Evolutionary conservation across 805 yeast species (phyloP).

Genomic region (Danielozyma ontarioensis): DNA sequence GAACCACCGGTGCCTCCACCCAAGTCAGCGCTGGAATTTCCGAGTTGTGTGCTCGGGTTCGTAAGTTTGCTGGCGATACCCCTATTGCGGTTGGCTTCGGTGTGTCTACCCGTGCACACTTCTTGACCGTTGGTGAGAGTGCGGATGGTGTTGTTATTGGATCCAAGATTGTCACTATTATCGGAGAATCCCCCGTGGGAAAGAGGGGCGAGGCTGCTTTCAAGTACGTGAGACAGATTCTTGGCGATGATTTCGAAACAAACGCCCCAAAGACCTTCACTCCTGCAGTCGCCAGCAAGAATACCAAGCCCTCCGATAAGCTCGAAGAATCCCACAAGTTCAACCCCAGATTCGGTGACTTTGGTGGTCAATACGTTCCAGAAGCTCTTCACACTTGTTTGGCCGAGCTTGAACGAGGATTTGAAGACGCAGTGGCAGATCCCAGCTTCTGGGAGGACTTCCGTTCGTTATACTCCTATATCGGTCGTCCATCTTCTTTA

Average conservation of each 20-base stretch:
- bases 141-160: constrained; percentile 98
- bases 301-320: neutral
- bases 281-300: constrained; percentile 5
- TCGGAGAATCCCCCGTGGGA: constrained; percentile 61
- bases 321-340: constrained; percentile 59
- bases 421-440: constrained; percentile 84
- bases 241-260: constrained; percentile 47
- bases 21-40: constrained; percentile 59
- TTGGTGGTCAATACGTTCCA: constrained; percentile 99
- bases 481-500: constrained; percentile 93
- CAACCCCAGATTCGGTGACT: constrained; percentile 82
- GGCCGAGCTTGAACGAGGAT: constrained; percentile 81
- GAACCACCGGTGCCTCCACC: constrained; percentile 87
- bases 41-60: constrained; percentile 67
- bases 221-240: constrained; percentile 62
- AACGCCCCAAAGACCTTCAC: constrained; percentile 23
- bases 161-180: constrained; percentile 67
- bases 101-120: constrained; percentile 90
- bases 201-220: constrained; percentile 59
- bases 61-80: constrained; percentile 64
- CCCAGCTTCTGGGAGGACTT: constrained; percentile 93
- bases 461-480: constrained; percentile 76
- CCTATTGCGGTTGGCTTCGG: constrained; percentile 93
- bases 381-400: constrained; percentile 92
- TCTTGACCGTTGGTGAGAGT: constrained; percentile 64